phyloP scores from a whole-genome alignment of 176 grass and related monocot genomes.

The Bothriochloa decipiens region DNA sequence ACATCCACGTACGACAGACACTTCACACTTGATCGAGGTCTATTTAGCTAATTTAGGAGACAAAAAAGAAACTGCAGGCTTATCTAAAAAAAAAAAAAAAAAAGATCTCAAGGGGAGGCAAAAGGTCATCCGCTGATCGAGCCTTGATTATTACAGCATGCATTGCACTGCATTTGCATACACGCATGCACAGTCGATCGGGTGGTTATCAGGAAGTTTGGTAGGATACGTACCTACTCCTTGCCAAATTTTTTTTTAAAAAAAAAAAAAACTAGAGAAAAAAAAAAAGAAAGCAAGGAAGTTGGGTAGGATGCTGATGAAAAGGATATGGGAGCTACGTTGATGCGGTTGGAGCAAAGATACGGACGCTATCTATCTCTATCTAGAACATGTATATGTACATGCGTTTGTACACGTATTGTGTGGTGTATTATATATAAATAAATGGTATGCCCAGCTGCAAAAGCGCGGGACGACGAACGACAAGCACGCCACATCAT shows the following conservation, averaged over 20 bases:
- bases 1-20: too few species aligned
- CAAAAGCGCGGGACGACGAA: background rate
- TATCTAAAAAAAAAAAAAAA: too few species aligned
- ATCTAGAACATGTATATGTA: slow-evolving; percentile 1
- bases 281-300: background rate
- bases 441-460: background rate
- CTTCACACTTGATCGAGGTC: too few species aligned
- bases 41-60: too few species aligned
- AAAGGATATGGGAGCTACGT: background rate
- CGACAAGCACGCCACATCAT: too few species aligned
- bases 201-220: background rate
- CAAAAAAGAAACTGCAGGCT: too few species aligned
- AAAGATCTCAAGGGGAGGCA: too few species aligned
- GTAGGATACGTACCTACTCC: background rate
- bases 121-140: too few species aligned
- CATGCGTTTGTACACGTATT: too few species aligned
- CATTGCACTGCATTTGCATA: background rate
- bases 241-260: background rate
- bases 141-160: background rate
- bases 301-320: slow-evolving; percentile 2
- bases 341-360: background rate
- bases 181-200: background rate
- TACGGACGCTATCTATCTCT: background rate
- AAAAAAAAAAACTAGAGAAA: too few species aligned
- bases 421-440: background rate